phyloP scores from a whole-genome alignment of 805 yeast genomes.

The Yarrowia porcina region DNA sequence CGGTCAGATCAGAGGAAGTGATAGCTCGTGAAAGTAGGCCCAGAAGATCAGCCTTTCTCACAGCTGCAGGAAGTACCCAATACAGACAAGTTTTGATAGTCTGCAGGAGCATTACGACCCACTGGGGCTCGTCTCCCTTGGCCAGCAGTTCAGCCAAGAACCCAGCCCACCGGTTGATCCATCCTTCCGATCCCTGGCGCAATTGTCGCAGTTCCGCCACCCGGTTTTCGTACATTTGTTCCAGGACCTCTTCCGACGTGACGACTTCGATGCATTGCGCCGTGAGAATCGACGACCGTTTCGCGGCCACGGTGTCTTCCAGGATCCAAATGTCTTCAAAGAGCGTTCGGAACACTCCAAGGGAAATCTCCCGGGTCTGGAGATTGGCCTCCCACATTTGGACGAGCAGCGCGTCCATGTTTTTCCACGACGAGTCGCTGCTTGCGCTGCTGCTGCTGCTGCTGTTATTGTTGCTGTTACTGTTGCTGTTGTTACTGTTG shows the following conservation, averaged over 20 bases:
- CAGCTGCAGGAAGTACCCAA: conserved; percentile 81
- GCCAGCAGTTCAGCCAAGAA: conserved; percentile 47
- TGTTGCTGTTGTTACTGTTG: neutral
- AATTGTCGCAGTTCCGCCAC: conserved; percentile 56
- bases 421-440: conserved; percentile 62
- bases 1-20: conserved; percentile 48
- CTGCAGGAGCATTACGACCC: conserved; percentile 67
- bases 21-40: conserved; percentile 60
- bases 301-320: conserved; percentile 87
- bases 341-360: conserved; percentile 75
- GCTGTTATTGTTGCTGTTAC: neutral
- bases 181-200: conserved; percentile 72
- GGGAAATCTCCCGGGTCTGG: conserved; percentile 68
- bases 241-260: conserved; percentile 64
- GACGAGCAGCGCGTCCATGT: conserved; percentile 77
- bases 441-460: conserved; percentile 31
- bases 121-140: conserved; percentile 35
- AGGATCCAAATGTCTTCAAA: conserved; percentile 90
- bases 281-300: conserved; percentile 69
- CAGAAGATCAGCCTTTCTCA: conserved; percentile 64
- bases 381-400: conserved; percentile 67
- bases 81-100: conserved; percentile 85
- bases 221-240: conserved; percentile 61
- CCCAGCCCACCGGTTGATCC: conserved; percentile 76
- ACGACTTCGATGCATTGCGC: conserved; percentile 82